Evolutionary conservation across 805 yeast genomes (phyloP).

Genomic region (Tetrapisispora fleetii): DNA sequence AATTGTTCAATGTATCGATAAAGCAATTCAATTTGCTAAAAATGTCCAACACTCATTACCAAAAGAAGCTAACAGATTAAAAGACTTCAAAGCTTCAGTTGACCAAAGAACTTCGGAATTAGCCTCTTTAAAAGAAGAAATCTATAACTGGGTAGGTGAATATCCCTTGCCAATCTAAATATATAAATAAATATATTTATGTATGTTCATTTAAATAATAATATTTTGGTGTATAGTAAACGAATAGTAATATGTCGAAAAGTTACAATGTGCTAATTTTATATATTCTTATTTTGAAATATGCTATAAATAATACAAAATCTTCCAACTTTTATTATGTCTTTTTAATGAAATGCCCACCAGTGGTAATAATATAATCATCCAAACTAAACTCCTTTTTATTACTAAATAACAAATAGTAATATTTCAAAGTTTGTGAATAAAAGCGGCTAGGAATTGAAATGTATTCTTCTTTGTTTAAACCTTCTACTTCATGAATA

Average conservation of each 20-base stretch:
- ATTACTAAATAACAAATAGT: slow-evolving; percentile 40
- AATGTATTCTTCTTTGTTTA: slow-evolving; percentile 19
- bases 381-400: slow-evolving; percentile 37
- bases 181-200: neutral
- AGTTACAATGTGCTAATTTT: neutral
- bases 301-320: neutral
- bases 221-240: neutral
- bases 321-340: no score
- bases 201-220: neutral
- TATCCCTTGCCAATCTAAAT: slow-evolving; percentile 56
- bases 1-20: slow-evolving; percentile 73
- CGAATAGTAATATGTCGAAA: no score
- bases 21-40: slow-evolving; percentile 66
- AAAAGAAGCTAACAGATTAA: slow-evolving; percentile 85
- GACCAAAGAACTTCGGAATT: slow-evolving; percentile 64
- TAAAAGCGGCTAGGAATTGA: slow-evolving; percentile 43
- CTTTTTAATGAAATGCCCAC: slow-evolving; percentile 48
- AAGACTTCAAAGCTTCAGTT: slow-evolving; percentile 85
- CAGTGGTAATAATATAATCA: slow-evolving; percentile 49
- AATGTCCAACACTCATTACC: slow-evolving; percentile 73
- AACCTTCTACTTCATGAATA: slow-evolving; percentile 27
- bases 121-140: slow-evolving; percentile 59
- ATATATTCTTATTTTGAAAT: neutral
- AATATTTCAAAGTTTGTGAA: slow-evolving; percentile 51
- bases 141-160: slow-evolving; percentile 83